Evolutionary conservation across 257 asterid species (phyloP), one percentile per base, ranked within the genome.

Genomic region (Salvia rosmarinus): DNA sequence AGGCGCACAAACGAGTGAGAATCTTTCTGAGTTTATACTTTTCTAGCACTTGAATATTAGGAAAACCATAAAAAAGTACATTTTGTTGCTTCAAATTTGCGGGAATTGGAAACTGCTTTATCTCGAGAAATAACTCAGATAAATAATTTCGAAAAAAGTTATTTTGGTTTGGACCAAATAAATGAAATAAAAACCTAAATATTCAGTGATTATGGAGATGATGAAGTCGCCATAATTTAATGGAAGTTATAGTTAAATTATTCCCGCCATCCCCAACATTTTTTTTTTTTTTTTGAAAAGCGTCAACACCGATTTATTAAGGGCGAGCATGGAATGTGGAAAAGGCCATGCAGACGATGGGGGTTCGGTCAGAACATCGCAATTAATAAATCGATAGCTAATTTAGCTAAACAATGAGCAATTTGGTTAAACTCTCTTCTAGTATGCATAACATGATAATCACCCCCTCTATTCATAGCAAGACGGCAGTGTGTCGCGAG

Each of bases 1-100:
- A 70, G 61, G 60, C 54, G 60, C 61, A 69, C 52, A 50, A 75
- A 52, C 72, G 68, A 52, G 59, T 62, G 64, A 34, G 9, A 14
- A 69, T 40, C 14, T 37, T 4, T n/a, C 9, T 1, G 34, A 40
- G 34, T 3, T 16, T 59, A 42, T 20, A 9, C 10, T 16, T 40
- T 54, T 39, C 54, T 39, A 17, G 1, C 28, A 23, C 40, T 64
- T 66, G 42, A 47, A 66, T n/a, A 66, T 16, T 30, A 30, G 7
- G 6, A 3, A 47, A 14, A 66, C 5, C 20, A 3, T 8, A 0
- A 50, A 64, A 52, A 76, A 28, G 71, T 32, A 44, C 62, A 43
- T 2, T 57, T 59, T 49, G 43, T 58, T 47, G 70, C 79, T 67
- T 68, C 9, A 46, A 68, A 23, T 5, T 58, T 59, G 56, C 46